Evolutionary conservation across 495 filamentous ascomycete species (phyloP).

Genomic region (Aspergillus sclerotioniger): DNA sequence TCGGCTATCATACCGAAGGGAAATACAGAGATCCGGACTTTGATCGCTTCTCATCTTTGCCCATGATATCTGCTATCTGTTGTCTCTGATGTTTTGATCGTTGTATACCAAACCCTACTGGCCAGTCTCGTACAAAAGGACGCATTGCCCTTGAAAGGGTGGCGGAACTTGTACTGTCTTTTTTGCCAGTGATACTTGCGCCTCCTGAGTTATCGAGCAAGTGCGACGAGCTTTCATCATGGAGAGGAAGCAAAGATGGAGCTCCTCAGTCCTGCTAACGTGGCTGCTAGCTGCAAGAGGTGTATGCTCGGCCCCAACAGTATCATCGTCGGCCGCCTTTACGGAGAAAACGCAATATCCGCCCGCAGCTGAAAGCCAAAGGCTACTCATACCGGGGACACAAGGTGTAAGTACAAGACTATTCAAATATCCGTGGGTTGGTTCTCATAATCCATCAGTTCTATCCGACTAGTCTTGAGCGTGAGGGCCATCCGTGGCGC

Average conservation of each 20-base stretch:
- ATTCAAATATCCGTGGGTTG: background rate
- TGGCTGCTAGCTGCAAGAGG: slow-evolving; percentile 34
- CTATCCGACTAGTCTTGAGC: slow-evolving; percentile 40
- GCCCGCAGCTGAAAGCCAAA: slow-evolving; percentile 21
- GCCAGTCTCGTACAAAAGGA: no score
- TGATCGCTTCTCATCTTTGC: background rate
- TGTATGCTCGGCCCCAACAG: slow-evolving; percentile 26
- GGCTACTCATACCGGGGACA: slow-evolving; percentile 27
- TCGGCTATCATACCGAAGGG: background rate
- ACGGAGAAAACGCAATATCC: slow-evolving; percentile 40
- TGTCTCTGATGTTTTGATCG: no score
- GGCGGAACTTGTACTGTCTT: no score
- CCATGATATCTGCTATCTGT: no score
- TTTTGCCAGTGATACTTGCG: background rate
- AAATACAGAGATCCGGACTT: background rate
- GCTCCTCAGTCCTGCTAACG: slow-evolving; percentile 33
- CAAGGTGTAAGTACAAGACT: slow-evolving; percentile 30
- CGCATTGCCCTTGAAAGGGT: no score
- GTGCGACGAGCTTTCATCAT: slow-evolving; percentile 17
- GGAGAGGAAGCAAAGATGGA: slow-evolving; percentile 19
- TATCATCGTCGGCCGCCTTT: slow-evolving; percentile 20
- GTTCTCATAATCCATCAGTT: slow-evolving; percentile 22
- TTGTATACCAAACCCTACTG: no score
- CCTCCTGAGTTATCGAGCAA: background rate
- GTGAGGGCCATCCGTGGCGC: slow-evolving; percentile 39